Percentiles rank a stretch among this genome's conserved stretches.
phyloP scores from a whole-genome alignment of 1,284 basidiomycete species.

The Tremellales sp. region DNA sequence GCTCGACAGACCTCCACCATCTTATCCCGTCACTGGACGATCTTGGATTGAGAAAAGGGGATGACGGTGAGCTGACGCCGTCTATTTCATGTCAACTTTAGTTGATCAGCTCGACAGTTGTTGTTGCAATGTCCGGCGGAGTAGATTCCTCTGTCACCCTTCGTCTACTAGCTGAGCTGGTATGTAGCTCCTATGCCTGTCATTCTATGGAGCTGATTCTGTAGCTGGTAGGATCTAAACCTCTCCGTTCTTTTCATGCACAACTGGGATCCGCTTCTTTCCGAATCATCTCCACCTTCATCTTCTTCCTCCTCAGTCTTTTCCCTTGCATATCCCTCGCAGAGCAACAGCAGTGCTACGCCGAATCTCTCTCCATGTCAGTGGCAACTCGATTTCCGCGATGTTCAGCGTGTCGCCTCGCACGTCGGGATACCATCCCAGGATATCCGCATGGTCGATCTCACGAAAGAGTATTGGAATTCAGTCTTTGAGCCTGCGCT shows the following conservation, averaged over 20 bases:
- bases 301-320: background rate
- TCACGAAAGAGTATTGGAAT: conserved; percentile 82
- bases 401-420: conserved; percentile 75
- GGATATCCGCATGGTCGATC: conserved; percentile 62
- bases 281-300: conserved; percentile 23
- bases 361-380: conserved; percentile 76
- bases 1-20: no score
- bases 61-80: conserved; percentile 51
- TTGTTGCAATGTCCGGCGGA: conserved; percentile 91
- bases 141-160: conserved; percentile 90
- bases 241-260: conserved; percentile 90
- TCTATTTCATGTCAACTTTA: background rate
- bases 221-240: conserved; percentile 60
- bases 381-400: conserved; percentile 93
- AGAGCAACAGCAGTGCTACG: no score
- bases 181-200: conserved; percentile 31
- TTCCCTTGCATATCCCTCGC: background rate
- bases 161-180: conserved; percentile 65
- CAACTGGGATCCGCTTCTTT: conserved; percentile 68
- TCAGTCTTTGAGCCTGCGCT: conserved; percentile 81
- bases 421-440: conserved; percentile 61
- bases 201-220: background rate
- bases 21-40: conserved; percentile 13
- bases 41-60: conserved; percentile 51
- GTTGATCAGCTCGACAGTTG: conserved; percentile 54